These are phyloP conservation scores for Plectosphaerella sp. DNA, from an alignment of 2,329 filamentous ascomycete species.

Conservation along the genomic window DNA sequence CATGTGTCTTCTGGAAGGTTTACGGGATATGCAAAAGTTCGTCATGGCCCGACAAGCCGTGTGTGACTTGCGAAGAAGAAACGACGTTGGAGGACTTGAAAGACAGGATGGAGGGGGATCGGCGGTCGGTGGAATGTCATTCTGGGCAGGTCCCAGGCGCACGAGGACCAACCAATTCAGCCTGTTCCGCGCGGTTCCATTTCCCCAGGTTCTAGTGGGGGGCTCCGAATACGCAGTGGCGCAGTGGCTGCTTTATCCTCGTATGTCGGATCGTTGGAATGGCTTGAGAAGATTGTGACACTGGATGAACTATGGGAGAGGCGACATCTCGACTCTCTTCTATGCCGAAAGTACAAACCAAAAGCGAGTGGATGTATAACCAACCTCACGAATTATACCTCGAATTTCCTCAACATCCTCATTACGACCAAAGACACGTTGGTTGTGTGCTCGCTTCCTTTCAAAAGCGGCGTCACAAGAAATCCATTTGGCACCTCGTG, in stretches of 20 bases:
- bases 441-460: too few species aligned
- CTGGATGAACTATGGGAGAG: too few species aligned
- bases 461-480: too few species aligned
- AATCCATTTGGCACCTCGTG: too few species aligned
- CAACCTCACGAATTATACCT: too few species aligned
- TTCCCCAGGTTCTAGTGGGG: background rate
- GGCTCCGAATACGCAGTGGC: background rate
- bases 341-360: too few species aligned
- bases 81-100: background rate
- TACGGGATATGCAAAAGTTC: too few species aligned
- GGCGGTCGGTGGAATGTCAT: background rate
- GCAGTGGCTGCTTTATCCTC: background rate
- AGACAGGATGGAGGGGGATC: background rate
- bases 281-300: background rate
- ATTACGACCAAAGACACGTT: too few species aligned
- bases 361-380: too few species aligned
- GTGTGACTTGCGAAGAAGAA: background rate
- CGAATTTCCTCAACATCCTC: too few species aligned
- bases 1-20: constrained; percentile 14
- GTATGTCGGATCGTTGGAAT: background rate
- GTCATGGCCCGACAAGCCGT: too few species aligned
- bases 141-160: background rate
- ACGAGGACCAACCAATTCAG: background rate
- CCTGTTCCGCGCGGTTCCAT: background rate
- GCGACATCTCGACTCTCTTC: too few species aligned